Conservation (phyloP, 768 basidiomycete genomes). For the Paxillus involutus region DNA sequence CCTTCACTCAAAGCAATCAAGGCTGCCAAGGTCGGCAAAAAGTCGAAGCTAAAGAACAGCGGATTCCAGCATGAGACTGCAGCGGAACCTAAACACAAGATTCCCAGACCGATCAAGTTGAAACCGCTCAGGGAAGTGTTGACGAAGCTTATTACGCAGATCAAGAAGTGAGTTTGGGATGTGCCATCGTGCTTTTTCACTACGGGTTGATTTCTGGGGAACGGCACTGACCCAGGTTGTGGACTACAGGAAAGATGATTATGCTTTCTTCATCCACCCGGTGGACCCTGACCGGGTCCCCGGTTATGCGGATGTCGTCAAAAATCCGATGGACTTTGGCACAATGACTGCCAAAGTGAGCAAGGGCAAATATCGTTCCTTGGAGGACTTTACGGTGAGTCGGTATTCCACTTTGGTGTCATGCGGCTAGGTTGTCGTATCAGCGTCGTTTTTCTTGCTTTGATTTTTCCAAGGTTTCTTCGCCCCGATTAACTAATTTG, state of each 20-base stretch:
- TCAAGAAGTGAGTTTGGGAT: conserved; percentile 63
- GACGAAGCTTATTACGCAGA: conserved; percentile 60
- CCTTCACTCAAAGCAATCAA: conserved; percentile 66
- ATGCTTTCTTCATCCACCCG: conserved; percentile 76
- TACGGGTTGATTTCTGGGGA: no score
- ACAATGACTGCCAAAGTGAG: conserved; percentile 81
- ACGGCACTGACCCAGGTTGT: conserved; percentile 6
- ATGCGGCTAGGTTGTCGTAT: background rate
- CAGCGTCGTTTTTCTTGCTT: background rate
- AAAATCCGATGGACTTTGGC: conserved; percentile 89
- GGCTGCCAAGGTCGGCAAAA: conserved; percentile 53
- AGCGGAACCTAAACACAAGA: conserved; percentile 31
- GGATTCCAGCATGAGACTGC: conserved; percentile 15
- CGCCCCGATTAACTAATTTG: background rate
- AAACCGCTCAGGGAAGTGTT: conserved; percentile 80
- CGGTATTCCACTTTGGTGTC: background rate
- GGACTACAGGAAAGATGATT: conserved; percentile 71
- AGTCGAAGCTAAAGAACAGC: conserved; percentile 37
- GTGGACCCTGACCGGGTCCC: conserved; percentile 62
- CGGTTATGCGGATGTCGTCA: conserved; percentile 67
- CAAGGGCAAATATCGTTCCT: conserved; percentile 71
- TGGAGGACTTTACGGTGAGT: conserved; percentile 78
- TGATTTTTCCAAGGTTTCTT: no score
- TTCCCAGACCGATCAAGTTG: conserved; percentile 62
- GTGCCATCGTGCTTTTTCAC: background rate